Evolutionary conservation across 495 filamentous ascomycete species (phyloP), one percentile per base, ranked within the genome.

Genomic region (Lasiosphaeris hirsuta): DNA sequence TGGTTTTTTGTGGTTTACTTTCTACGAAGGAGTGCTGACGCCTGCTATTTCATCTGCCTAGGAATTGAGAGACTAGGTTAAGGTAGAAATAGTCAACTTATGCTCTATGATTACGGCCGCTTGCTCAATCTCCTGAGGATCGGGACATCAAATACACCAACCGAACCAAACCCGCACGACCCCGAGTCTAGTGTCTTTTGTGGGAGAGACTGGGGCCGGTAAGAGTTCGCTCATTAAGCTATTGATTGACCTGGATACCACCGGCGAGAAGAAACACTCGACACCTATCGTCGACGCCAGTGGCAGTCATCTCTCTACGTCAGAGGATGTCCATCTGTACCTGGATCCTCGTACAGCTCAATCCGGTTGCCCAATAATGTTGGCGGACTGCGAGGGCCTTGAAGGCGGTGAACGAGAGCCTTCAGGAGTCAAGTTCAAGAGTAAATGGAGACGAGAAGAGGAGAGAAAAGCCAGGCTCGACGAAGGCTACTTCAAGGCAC

Each of bases 261-360:
- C 38, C 34, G 48, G 33, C 33, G 40, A 40, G 36, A n/a, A 51
- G 34, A 35, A 6, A 10, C 40, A 51, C 48, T 51, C 48, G 34
- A 51, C 48, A 3, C 48, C 48, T 7, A 36, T 51, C 13, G 40
- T 51, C 15, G 48, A 36, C 35, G 38, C 48, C 17, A 34, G 48
- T 36, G 40, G 34, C 34, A 36, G 19, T 14, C 48, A 51, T 51
- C 48, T 51, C 9, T 36, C 48, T 7, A 51, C 48, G 34, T 51
- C 48, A 39, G 48, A 51, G 48, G 48, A 51, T 51, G 48, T 51
- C 34, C 48, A 51, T 39, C 48, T 51, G 13, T 51, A 51, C 23
- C 48, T 51, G 8, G 48, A 51, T 30, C 48, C 48, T 39, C 33
- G 48, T 14, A 51, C 48, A 23, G 48, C 34, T 11, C 17, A 34